Evolutionary conservation across 768 basidiomycete genomes (phyloP).

Genomic region (Royoungia palumana): DNA sequence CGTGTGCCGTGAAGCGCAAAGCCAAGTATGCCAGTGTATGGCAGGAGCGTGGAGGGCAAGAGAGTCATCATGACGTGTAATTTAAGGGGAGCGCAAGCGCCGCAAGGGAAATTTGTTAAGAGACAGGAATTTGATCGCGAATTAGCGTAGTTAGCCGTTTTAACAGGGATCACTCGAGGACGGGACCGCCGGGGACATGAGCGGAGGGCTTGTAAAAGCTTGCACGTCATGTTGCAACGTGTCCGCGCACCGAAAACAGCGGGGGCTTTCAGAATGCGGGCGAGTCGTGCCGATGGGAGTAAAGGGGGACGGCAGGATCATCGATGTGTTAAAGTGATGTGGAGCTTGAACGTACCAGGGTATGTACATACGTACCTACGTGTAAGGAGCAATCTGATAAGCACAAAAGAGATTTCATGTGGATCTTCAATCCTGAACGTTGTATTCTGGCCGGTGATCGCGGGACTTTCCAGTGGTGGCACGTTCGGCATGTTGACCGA

Average conservation of each 20-base stretch:
- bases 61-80: constrained; percentile 22
- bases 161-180: constrained; percentile 20
- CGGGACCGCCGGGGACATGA: constrained; percentile 13
- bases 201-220: not conserved
- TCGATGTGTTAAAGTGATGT: too few species aligned
- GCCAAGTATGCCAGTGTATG: constrained; percentile 2
- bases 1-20: not conserved
- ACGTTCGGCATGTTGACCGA: constrained; percentile 18
- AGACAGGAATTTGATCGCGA: constrained; percentile 24
- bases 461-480: constrained; percentile 20
- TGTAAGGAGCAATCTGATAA: constrained; percentile 13
- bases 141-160: constrained; percentile 34
- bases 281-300: not conserved
- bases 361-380: too few species aligned
- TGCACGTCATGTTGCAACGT: constrained; percentile 1
- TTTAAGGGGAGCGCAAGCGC: too few species aligned
- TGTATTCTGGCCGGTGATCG: constrained; percentile 16
- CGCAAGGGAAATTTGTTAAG: constrained; percentile 5
- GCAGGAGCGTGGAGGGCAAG: constrained; percentile 2
- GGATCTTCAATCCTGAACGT: constrained; percentile 4
- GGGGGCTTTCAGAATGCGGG: not conserved
- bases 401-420: constrained; percentile 4
- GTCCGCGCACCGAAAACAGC: not conserved
- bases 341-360: too few species aligned
- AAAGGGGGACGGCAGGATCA: constrained; percentile 4